Evolutionary conservation across 306 rosid species (phyloP), one percentile per base, ranked within the genome.

Genomic region (Arachis hypogaea): DNA sequence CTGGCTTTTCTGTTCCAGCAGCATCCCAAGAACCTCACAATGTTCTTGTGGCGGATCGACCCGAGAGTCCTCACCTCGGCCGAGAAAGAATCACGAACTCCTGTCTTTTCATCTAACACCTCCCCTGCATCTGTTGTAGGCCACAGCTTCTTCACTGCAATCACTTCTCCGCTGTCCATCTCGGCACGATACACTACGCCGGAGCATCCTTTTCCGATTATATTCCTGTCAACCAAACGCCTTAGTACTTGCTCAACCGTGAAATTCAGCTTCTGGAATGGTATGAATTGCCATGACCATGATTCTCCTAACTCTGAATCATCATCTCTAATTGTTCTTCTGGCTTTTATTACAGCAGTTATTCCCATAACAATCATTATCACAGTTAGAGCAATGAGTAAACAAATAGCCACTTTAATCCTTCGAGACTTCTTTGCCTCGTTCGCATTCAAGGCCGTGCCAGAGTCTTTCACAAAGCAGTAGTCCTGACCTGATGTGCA

Each of bases 91-190:
- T 91, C 99, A 0, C 96, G 91, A 59, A 88, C 87, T 73, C 89
- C 86, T 55, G 89, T 84, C 68, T 84, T 94, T 4, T 85, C 95
- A 38, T 71, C 73, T 47, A 79, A 83, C 60, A 80, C 87, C 3
- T 79, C 86, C 50, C 76, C 80, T 57, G 78, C 84, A 7, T 88
- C 89, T 45, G 42, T 65, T 69, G 89, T 74, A 22, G 97, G 96
- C 97, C 97, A 92, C 41, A 94, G 81, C 85, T 92, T 92, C 89
- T 94, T 94, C 79, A 94, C 99, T 7, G 99, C 99, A 75, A 94
- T 83, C 79, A 84, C 92, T 46, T 91, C 87, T 0, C 97, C 98
- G 4, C 77, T 79, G 9, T 82, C 83, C 88, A 87, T 84, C 77
- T 88, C 96, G 9, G 95, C 97, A 0, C 92, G 90, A 69, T 94